Evolutionary conservation across 2,329 filamentous ascomycete species (phyloP).

Genomic region (Lachnellula arida): DNA sequence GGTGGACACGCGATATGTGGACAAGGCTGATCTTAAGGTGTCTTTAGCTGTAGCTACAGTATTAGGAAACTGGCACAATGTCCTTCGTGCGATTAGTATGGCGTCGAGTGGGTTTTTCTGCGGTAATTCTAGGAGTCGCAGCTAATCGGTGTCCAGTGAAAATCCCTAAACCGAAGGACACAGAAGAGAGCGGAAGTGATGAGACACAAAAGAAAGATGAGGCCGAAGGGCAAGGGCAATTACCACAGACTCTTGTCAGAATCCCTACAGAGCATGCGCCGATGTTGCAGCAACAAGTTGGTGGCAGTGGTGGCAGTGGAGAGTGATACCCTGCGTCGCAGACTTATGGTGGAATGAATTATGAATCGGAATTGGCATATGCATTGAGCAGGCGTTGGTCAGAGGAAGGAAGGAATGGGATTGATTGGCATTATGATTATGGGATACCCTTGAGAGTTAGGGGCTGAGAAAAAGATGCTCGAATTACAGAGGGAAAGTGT

Average conservation of each 20-base stretch:
- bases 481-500: not conserved
- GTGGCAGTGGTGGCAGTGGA: slow-evolving; percentile 11
- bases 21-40: not conserved
- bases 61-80: slow-evolving; percentile 82
- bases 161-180: slow-evolving; percentile 56
- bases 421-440: not conserved
- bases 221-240: slow-evolving; percentile 35
- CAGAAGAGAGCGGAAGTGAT: slow-evolving; percentile 37
- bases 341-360: slow-evolving; percentile 1
- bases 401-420: not conserved
- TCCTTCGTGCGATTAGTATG: slow-evolving; percentile 80
- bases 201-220: slow-evolving; percentile 37
- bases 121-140: not conserved
- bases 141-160: slow-evolving; percentile 49
- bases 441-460: not conserved
- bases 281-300: slow-evolving; percentile 43
- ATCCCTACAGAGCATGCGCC: slow-evolving; percentile 78
- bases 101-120: slow-evolving; percentile 61
- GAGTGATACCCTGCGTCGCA: slow-evolving; percentile 2
- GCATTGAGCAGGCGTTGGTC: slow-evolving; percentile 12
- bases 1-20: not conserved
- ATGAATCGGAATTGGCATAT: not conserved
- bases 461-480: not conserved
- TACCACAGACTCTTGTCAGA: slow-evolving; percentile 78
- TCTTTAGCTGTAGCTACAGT: slow-evolving; percentile 72